Percentiles rank a stretch among this genome's conserved stretches.
Conservation (phyloP, 2,329 filamentous ascomycete genomes). For the Orbilia ellipsospora region DNA sequence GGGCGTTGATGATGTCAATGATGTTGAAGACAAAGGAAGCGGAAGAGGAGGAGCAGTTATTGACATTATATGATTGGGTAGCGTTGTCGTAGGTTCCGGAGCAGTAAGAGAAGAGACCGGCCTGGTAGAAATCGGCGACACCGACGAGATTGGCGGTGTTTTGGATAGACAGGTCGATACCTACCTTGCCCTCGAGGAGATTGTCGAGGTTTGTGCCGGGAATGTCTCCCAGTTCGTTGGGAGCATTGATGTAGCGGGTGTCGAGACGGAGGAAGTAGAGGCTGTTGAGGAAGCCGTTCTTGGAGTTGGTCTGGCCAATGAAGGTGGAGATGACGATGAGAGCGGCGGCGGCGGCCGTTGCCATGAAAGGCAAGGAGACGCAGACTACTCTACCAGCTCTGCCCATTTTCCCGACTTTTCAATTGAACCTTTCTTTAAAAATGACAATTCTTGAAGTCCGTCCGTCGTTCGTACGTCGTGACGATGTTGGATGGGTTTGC, state of each 20-base stretch:
- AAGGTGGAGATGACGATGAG: conserved; percentile 53
- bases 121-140: conserved; percentile 80
- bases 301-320: conserved; percentile 52
- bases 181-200: conserved; percentile 52
- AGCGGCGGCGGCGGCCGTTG: conserved; percentile 31
- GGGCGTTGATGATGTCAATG: conserved; percentile 73
- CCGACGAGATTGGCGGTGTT: conserved; percentile 70
- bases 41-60: conserved; percentile 75
- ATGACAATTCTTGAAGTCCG: no score
- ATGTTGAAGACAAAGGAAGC: conserved; percentile 81
- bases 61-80: conserved; percentile 67
- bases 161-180: conserved; percentile 61
- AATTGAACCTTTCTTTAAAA: no score
- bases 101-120: conserved; percentile 92
- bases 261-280: conserved; percentile 60
- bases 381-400: conserved; percentile 39
- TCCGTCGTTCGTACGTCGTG: background rate
- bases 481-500: background rate
- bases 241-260: conserved; percentile 61
- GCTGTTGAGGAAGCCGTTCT: conserved; percentile 36
- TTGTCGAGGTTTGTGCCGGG: conserved; percentile 59
- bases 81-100: conserved; percentile 65
- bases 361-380: conserved; percentile 45
- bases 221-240: conserved; percentile 42
- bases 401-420: conserved; percentile 27